Conservation (phyloP, 306 rosid genomes). For the Crotalaria pallida region DNA sequence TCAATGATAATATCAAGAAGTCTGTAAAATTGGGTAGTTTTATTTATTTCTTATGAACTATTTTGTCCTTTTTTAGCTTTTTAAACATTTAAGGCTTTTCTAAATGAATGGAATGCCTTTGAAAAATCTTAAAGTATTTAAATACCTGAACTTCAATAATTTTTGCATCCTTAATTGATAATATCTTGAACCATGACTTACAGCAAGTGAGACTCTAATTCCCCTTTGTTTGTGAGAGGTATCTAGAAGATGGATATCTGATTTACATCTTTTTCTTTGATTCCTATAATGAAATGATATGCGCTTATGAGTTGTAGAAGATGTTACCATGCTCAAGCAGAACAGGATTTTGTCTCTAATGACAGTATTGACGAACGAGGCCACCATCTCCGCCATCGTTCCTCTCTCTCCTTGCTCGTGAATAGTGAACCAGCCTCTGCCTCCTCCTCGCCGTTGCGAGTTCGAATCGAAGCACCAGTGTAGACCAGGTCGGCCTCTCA, state of each 20-base stretch:
- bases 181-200: neutral
- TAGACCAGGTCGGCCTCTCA: too few species aligned
- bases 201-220: neutral
- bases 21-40: conserved; percentile 52
- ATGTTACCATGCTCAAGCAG: neutral
- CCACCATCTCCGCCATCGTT: too few species aligned
- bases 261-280: neutral
- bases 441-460: too few species aligned
- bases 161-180: neutral
- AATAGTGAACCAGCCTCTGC: too few species aligned
- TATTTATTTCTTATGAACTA: conserved; percentile 33
- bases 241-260: neutral
- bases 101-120: conserved; percentile 36
- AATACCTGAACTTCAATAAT: neutral
- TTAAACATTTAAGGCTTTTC: conserved; percentile 41
- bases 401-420: too few species aligned
- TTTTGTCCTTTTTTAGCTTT: conserved; percentile 36
- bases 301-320: neutral
- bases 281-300: neutral
- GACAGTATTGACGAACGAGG: too few species aligned
- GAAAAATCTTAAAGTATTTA: neutral
- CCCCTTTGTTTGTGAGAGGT: neutral
- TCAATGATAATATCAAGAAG: conserved; percentile 27
- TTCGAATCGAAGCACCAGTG: too few species aligned
- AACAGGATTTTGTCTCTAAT: neutral